Conservation (phyloP, 495 filamentous ascomycete species). For the Daldinia bambusicola region DNA sequence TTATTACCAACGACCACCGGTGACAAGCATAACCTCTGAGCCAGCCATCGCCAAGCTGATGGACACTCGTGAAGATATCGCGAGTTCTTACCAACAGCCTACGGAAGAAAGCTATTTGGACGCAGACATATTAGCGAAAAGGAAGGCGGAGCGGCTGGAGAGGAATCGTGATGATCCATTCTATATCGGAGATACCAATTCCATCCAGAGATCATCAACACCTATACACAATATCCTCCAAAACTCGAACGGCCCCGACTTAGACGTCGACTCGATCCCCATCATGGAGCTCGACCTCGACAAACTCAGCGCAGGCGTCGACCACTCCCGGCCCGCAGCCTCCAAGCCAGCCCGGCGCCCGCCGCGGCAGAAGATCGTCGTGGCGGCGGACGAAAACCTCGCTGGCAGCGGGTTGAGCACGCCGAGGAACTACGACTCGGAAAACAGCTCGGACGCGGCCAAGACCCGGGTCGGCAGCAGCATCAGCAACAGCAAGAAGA, state of each 20-base stretch:
- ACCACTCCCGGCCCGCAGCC: slow-evolving; percentile 24
- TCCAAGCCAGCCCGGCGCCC: slow-evolving; percentile 42
- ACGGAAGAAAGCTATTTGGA: slow-evolving; percentile 69
- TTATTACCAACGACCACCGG: slow-evolving; percentile 69
- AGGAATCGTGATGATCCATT: slow-evolving; percentile 93
- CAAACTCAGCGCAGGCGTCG: slow-evolving; percentile 50
- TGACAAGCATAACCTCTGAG: slow-evolving; percentile 55
- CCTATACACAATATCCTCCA: slow-evolving; percentile 77
- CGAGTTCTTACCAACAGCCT: slow-evolving; percentile 71
- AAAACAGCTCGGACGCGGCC: slow-evolving; percentile 53
- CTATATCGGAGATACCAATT: slow-evolving; percentile 77
- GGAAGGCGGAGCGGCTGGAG: slow-evolving; percentile 75
- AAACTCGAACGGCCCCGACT: slow-evolving; percentile 72
- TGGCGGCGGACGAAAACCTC: slow-evolving; percentile 70
- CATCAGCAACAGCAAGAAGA: slow-evolving; percentile 46
- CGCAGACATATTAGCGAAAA: slow-evolving; percentile 67
- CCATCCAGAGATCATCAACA: slow-evolving; percentile 63
- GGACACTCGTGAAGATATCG: slow-evolving; percentile 54
- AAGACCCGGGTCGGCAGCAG: slow-evolving; percentile 43
- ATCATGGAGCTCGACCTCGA: slow-evolving; percentile 89
- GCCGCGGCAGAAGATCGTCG: slow-evolving; percentile 63
- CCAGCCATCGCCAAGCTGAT: slow-evolving; percentile 65
- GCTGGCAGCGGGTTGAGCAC: slow-evolving; percentile 54
- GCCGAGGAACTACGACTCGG: slow-evolving; percentile 58
- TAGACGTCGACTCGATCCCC: slow-evolving; percentile 94